Evolutionary conservation across 1,284 basidiomycete genomes (phyloP).

Genomic region (Heterobasidion irregulare): DNA sequence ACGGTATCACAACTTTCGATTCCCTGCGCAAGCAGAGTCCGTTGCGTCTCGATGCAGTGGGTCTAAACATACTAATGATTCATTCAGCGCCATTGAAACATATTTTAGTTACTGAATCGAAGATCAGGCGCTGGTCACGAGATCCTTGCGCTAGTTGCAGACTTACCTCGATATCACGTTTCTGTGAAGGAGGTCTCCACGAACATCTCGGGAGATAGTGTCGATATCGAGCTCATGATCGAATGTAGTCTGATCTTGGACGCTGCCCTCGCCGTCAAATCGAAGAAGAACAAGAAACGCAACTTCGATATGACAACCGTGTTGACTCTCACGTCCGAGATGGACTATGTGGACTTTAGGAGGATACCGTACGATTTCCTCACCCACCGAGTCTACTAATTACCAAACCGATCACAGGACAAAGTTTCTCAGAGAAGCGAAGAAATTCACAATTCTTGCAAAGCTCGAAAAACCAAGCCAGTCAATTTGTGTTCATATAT

Average conservation of each 20-base stretch:
- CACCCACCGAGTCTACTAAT: neutral
- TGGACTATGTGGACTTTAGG: slow-evolving; percentile 67
- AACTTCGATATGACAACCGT: slow-evolving; percentile 56
- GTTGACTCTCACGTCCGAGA: slow-evolving; percentile 61
- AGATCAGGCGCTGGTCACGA: slow-evolving; percentile 66
- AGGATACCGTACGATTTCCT: slow-evolving; percentile 50
- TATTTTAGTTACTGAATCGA: slow-evolving; percentile 59
- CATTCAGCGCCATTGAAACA: neutral
- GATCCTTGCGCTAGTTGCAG: slow-evolving; percentile 47
- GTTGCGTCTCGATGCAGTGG: slow-evolving; percentile 53
- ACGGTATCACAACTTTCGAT: slow-evolving; percentile 57
- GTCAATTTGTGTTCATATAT: slow-evolving; percentile 49
- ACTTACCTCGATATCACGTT: slow-evolving; percentile 58
- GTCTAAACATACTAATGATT: slow-evolving; percentile 5
- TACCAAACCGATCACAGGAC: slow-evolving; percentile 35
- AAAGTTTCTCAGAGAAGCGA: slow-evolving; percentile 46
- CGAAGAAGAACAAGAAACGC: slow-evolving; percentile 38
- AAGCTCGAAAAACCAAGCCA: slow-evolving; percentile 69
- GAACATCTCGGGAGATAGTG: slow-evolving; percentile 32
- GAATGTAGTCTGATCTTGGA: slow-evolving; percentile 42
- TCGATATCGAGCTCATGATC: slow-evolving; percentile 52
- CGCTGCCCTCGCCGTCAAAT: slow-evolving; percentile 11
- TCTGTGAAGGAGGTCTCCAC: slow-evolving; percentile 37
- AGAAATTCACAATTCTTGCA: slow-evolving; percentile 48
- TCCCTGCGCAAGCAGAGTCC: slow-evolving; percentile 49